A percentile compares a stretch with the other conserved stretches of the same genome.
Conservation (phyloP, 192 early-diverging fungal species). For the Phycomyces blakesleeanus region DNA sequence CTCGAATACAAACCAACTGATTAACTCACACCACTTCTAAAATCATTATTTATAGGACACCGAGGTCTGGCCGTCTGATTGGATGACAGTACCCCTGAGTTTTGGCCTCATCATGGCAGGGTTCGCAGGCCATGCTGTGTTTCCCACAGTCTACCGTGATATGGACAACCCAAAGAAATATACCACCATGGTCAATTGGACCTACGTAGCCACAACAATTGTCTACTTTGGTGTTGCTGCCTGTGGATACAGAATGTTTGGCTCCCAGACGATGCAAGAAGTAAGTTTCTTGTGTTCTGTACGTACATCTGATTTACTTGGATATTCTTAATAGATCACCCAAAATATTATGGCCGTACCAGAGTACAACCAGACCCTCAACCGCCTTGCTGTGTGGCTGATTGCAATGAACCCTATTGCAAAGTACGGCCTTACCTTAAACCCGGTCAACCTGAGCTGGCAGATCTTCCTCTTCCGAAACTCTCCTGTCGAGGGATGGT, state of each 20-base stretch:
- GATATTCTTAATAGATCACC: conserved; percentile 51
- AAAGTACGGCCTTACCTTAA: conserved; percentile 66
- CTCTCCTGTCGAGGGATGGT: conserved; percentile 18
- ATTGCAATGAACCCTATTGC: conserved; percentile 72
- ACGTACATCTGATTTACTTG: no score
- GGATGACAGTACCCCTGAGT: conserved; percentile 42
- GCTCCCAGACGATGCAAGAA: conserved; percentile 52
- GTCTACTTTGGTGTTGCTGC: conserved; percentile 53
- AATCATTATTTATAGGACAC: conserved; percentile 40
- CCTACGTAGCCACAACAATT: conserved; percentile 46
- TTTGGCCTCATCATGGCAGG: conserved; percentile 58
- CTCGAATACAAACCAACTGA: background rate
- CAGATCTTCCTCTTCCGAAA: conserved; percentile 33
- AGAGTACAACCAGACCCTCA: conserved; percentile 49
- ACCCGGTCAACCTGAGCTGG: conserved; percentile 53
- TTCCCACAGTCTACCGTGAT: conserved; percentile 65
- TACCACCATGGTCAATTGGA: conserved; percentile 47
- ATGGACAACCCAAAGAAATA: conserved; percentile 56
- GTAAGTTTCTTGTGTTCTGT: no score
- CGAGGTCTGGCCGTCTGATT: conserved; percentile 42
- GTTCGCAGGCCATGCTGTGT: conserved; percentile 64
- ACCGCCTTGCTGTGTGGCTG: conserved; percentile 55
- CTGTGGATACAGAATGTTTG: conserved; percentile 72
- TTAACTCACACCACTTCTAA: background rate
- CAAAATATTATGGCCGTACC: conserved; percentile 61